A percentile compares a stretch with the other conserved stretches of the same genome.
Conservation (phyloP, 768 basidiomycete genomes). For the Kondoa subrosea region DNA sequence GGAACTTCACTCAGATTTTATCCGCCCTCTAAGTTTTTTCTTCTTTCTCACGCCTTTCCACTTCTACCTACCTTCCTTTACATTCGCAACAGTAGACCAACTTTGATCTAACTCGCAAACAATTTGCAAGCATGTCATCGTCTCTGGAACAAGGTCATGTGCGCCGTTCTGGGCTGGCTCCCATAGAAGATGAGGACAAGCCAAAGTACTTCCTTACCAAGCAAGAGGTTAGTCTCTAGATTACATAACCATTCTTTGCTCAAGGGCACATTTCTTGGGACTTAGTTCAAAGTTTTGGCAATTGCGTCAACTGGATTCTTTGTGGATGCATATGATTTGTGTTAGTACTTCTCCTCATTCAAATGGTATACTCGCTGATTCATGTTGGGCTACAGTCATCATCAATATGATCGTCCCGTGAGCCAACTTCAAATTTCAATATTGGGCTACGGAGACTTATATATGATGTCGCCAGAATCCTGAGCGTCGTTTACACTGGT, state of each 20-base stretch:
- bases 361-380: background rate
- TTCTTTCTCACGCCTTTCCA: too few species aligned
- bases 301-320: background rate
- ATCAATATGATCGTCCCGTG: background rate
- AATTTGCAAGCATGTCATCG: too few species aligned
- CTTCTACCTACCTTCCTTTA: too few species aligned
- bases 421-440: background rate
- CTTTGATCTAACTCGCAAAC: too few species aligned
- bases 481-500: constrained; percentile 13
- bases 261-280: background rate
- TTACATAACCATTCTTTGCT: background rate
- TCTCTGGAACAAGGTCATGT: too few species aligned
- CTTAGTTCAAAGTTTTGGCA: background rate
- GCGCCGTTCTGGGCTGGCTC: too few species aligned
- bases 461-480: constrained; percentile 14
- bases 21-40: too few species aligned
- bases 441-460: constrained; percentile 5
- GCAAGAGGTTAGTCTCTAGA: background rate
- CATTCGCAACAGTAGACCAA: too few species aligned
- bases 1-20: too few species aligned
- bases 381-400: background rate
- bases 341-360: background rate
- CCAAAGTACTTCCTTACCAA: background rate
- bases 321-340: constrained; percentile 16
- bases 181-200: background rate